Conservation (phyloP, 2,329 filamentous ascomycete genomes). For the Talaromyces piceae region DNA sequence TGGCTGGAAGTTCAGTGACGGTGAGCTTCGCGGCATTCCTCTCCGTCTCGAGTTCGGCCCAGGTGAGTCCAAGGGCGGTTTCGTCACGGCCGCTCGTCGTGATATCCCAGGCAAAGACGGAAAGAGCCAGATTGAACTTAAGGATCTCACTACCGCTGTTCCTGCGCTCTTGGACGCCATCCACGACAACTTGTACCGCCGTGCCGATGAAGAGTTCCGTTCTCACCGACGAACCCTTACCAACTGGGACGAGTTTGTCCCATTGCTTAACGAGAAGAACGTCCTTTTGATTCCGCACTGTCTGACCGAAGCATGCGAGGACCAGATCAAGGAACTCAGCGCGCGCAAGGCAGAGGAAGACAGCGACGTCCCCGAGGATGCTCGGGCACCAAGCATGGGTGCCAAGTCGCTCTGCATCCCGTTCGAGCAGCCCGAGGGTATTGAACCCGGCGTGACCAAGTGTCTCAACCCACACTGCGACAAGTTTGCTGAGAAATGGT, state of each 20-base stretch:
- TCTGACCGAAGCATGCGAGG: slow-evolving; percentile 75
- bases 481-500: slow-evolving; percentile 71
- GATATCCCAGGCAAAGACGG: slow-evolving; percentile 60
- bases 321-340: slow-evolving; percentile 88
- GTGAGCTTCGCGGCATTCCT: slow-evolving; percentile 93
- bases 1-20: slow-evolving; percentile 98
- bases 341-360: slow-evolving; percentile 58
- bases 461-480: slow-evolving; percentile 86
- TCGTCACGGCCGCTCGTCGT: slow-evolving; percentile 78
- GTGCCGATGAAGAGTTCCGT: slow-evolving; percentile 71
- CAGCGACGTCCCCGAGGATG: slow-evolving; percentile 64
- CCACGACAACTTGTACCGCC: slow-evolving; percentile 69
- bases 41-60: slow-evolving; percentile 92
- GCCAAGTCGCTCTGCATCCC: slow-evolving; percentile 71
- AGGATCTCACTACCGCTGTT: slow-evolving; percentile 64
- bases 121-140: slow-evolving; percentile 72
- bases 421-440: slow-evolving; percentile 76
- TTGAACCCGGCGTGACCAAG: slow-evolving; percentile 75
- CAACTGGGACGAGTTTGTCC: slow-evolving; percentile 86
- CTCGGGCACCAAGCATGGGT: slow-evolving; percentile 66
- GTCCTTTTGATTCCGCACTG: slow-evolving; percentile 90
- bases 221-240: slow-evolving; percentile 73
- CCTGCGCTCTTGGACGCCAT: slow-evolving; percentile 82
- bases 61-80: slow-evolving; percentile 79
- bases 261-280: slow-evolving; percentile 84